phyloP scores from a whole-genome alignment of 805 yeast genomes.

The Saccharomycopsis fibuligera region DNA sequence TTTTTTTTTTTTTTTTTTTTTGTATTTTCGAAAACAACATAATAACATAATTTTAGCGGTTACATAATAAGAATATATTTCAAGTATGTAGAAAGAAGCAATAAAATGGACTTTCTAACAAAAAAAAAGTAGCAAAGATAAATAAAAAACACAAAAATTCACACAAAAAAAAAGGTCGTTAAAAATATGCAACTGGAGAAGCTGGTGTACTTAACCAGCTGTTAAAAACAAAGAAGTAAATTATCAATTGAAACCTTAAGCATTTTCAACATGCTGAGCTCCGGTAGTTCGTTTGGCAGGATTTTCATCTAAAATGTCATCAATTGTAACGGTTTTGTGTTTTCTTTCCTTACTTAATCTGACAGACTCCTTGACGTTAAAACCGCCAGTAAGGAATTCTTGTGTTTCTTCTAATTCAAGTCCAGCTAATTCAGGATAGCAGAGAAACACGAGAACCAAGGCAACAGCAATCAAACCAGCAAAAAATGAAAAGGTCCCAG shows the following conservation, averaged over 20 bases:
- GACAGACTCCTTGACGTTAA: constrained; percentile 65
- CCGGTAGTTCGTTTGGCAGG: constrained; percentile 4
- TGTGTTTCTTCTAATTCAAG: constrained; percentile 90
- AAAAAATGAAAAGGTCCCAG: constrained; percentile 89
- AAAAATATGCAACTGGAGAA: too few relatives aligned
- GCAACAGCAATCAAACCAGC: constrained; percentile 76
- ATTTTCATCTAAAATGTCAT: constrained; percentile 10
- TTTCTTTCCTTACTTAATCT: constrained; percentile 44
- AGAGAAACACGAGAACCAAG: constrained; percentile 66
- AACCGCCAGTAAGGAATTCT: constrained; percentile 71
- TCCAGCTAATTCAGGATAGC: constrained; percentile 89
- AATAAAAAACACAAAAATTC: too few relatives aligned
- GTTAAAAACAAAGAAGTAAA: neutral
- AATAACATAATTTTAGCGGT: too few relatives aligned
- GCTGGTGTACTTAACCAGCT: too few relatives aligned
- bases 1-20: too few relatives aligned
- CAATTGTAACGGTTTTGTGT: constrained; percentile 21
- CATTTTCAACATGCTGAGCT: constrained; percentile 11
- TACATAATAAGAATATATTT: too few relatives aligned
- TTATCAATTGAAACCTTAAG: constrained; percentile 3
- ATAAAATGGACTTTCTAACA: too few relatives aligned
- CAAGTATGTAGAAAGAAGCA: too few relatives aligned
- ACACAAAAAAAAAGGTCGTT: too few relatives aligned
- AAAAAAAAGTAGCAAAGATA: too few relatives aligned
- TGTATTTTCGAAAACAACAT: too few relatives aligned